These are phyloP conservation scores for Imleria badia DNA, from an alignment of 768 basidiomycete genomes.

Conservation along the genomic window DNA sequence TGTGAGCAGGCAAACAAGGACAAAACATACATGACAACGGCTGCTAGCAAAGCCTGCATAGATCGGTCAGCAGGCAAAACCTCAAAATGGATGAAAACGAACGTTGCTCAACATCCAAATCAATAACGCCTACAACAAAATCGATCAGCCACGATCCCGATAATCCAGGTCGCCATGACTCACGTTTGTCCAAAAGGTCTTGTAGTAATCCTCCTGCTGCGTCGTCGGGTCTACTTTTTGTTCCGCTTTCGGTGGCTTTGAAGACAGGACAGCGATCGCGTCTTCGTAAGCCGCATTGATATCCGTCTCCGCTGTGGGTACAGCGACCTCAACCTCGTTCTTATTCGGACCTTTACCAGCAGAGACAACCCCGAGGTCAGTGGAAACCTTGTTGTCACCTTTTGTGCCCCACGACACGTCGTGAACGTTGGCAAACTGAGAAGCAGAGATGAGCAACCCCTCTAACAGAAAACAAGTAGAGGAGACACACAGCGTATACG, in stretches of 20 bases:
- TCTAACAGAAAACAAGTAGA: not conserved
- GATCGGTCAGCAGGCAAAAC: conserved; percentile 12
- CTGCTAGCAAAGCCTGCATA: conserved; percentile 63
- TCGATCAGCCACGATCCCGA: conserved; percentile 12
- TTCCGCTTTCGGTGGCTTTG: conserved; percentile 75
- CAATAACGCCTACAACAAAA: conserved; percentile 57
- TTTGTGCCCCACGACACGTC: conserved; percentile 97
- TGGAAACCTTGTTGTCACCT: conserved; percentile 83
- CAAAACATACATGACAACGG: conserved; percentile 63
- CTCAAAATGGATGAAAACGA: conserved; percentile 27
- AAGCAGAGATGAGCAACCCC: not conserved
- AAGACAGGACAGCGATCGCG: conserved; percentile 79
- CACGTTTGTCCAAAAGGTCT: conserved; percentile 84
- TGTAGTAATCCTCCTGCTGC: conserved; percentile 82
- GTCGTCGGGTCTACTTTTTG: conserved; percentile 59
- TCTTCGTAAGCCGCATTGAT: conserved; percentile 89
- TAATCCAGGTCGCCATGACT: conserved; percentile 16
- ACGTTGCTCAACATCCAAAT: conserved; percentile 90
- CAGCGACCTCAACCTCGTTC: conserved; percentile 81
- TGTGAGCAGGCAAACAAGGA: not conserved
- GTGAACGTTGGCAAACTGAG: conserved; percentile 80
- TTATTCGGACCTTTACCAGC: conserved; percentile 53
- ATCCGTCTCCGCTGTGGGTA: conserved; percentile 86
- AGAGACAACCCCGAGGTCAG: conserved; percentile 83
- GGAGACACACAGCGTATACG: conserved; percentile 66